A percentile compares a stretch with the other conserved stretches of the same genome.
phyloP scores from a whole-genome alignment of 768 basidiomycete genomes.

The Phylloporus arenicola region DNA sequence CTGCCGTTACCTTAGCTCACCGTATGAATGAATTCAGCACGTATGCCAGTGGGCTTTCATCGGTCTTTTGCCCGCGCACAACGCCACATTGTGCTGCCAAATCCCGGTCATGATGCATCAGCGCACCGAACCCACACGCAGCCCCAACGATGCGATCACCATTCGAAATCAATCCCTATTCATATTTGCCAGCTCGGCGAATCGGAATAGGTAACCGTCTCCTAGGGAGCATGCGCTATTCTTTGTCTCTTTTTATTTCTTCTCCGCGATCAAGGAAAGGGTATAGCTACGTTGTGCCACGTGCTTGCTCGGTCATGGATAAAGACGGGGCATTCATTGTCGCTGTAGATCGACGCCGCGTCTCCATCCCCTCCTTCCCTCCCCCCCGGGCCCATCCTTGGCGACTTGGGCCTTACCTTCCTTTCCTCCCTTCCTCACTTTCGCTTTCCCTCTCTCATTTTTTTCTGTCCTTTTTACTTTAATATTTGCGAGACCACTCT shows the following conservation, averaged over 20 bases:
- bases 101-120: neutral
- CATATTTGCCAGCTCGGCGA: constrained; percentile 8
- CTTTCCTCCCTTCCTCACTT: neutral
- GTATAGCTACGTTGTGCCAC: constrained; percentile 9
- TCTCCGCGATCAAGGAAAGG: constrained; percentile 9
- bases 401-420: neutral
- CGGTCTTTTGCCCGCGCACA: neutral
- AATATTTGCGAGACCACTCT: neutral
- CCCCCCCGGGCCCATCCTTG: neutral
- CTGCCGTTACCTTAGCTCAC: neutral
- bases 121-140: neutral
- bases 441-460: neutral
- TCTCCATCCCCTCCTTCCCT: neutral
- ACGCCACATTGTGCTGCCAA: neutral
- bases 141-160: neutral
- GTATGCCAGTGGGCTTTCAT: neutral
- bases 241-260: neutral
- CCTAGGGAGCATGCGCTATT: neutral
- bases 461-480: neutral
- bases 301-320: constrained; percentile 2
- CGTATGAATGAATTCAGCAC: neutral
- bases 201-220: constrained; percentile 9
- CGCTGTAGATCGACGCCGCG: neutral
- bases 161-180: neutral
- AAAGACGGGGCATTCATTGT: neutral